Evolutionary conservation across 768 basidiomycete genomes (phyloP), one percentile per base, ranked within the genome.

Genomic region (Leucogyrophana mollusca): DNA sequence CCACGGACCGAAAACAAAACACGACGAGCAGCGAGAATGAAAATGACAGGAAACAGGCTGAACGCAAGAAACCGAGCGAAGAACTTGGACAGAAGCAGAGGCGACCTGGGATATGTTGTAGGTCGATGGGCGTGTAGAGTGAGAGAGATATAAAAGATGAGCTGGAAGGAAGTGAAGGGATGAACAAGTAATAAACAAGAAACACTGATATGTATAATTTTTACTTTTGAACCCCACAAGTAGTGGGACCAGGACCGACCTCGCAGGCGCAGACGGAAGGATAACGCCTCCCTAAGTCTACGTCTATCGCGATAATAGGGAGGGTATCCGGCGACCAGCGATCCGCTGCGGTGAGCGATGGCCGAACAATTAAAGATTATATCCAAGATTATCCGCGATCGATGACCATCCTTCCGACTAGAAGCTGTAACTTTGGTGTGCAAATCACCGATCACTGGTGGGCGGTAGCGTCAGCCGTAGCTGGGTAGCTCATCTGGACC

Each of bases 151-250:
- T 11, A 9, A 13, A 58, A 53, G 46, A 38, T 47, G 18, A 34
- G 45, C 23, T 11, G 24, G 36, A 46, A n/a, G 14, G 34, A 16
- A 36, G 23, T 7, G 27, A 43, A 27, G 10, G 20, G 25, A 43
- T 21, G 41, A 35, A 55, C 40, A 2, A 45, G 57, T 54, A 58
- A 56, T 58, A 60, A 55, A 57, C 61, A 64, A 58, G 45, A 56
- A 47, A 57, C n/a, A 62, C 52, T 61, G 61, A 64, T 66, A 64
- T 61, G 61, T 58, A 64, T 64, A 66, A 54, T 59, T 64, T 66
- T 64, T 64, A 66, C 62, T 66, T 66, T 64, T 66, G 41, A 10
- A 38, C 2, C 17, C 35, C 52, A 33, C 27, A 21, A 18, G 34
- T 10, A 22, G 35, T 14, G 43, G 20, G 27, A 40, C 40, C 39